Conservation (phyloP, 78 protist genomes). For the Cavenderia fasciculata region DNA sequence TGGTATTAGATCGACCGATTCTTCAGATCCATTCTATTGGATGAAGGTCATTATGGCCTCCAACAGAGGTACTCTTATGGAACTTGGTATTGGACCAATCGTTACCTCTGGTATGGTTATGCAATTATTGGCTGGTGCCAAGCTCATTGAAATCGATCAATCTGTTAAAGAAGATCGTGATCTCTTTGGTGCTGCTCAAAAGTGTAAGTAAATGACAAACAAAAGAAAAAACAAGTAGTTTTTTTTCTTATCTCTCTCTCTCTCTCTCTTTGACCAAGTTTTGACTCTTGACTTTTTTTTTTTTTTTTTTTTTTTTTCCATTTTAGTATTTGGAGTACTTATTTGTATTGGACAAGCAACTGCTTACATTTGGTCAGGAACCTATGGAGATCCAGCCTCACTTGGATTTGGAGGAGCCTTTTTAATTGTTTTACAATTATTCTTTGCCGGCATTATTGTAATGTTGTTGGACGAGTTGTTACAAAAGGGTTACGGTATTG, state of each 20-base stretch:
- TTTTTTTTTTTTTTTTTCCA: neutral
- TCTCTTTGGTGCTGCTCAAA: conserved; percentile 97
- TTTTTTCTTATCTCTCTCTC: neutral
- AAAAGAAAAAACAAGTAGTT: neutral
- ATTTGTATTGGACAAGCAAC: conserved; percentile 97
- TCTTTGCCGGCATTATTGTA: conserved; percentile 98
- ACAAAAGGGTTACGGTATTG: conserved; percentile 99
- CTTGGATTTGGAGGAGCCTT: conserved; percentile 94
- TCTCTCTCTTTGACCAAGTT: neutral
- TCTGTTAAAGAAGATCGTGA: conserved; percentile 90
- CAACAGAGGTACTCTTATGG: conserved; percentile 99
- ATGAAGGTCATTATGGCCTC: conserved; percentile 99
- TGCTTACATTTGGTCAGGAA: conserved; percentile 96
- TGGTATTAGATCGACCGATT: conserved; percentile 92
- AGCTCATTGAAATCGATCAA: conserved; percentile 98
- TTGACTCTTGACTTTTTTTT: neutral
- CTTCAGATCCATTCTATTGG: conserved; percentile 99
- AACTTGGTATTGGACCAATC: conserved; percentile 99
- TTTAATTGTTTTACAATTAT: conserved; percentile 97
- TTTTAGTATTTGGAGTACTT: conserved; percentile 93
- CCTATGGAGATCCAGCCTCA: conserved; percentile 96
- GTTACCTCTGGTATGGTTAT: conserved; percentile 97
- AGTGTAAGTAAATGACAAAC: conserved; percentile 76
- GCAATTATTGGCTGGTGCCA: conserved; percentile 98
- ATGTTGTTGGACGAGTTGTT: conserved; percentile 98